These are phyloP conservation scores for Debaryomyces hansenii DNA, from an alignment of 805 yeast species.

Conservation along the genomic window DNA sequence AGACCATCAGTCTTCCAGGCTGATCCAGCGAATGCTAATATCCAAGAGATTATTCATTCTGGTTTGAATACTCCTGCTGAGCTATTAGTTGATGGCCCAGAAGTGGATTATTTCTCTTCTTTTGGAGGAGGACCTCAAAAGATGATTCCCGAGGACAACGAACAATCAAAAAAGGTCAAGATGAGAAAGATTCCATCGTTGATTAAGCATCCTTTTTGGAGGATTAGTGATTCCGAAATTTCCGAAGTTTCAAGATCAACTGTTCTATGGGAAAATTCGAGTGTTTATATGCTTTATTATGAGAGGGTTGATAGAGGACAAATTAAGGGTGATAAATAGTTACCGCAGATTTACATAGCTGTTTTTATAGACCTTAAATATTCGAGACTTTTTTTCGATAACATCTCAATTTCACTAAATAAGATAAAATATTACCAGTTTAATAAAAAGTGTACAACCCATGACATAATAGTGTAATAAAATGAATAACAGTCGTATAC, in stretches of 20 bases:
- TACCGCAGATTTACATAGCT: neutral
- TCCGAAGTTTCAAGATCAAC: slow-evolving; percentile 58
- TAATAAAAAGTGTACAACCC: neutral
- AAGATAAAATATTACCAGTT: neutral
- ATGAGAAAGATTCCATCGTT: slow-evolving; percentile 57
- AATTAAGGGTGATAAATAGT: slow-evolving; percentile 7
- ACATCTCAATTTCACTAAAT: neutral
- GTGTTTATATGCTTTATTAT: slow-evolving; percentile 85
- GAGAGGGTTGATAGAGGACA: slow-evolving; percentile 50
- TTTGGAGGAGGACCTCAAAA: neutral
- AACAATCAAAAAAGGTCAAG: slow-evolving; percentile 24
- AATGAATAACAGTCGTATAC: neutral
- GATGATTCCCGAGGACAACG: slow-evolving; percentile 5
- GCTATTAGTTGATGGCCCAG: slow-evolving; percentile 31
- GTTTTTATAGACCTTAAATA: too few species aligned
- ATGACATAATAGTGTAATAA: neutral
- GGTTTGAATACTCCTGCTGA: slow-evolving; percentile 45
- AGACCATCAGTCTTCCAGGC: slow-evolving; percentile 41
- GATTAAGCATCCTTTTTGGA: slow-evolving; percentile 72
- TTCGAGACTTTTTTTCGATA: too few species aligned
- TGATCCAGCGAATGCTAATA: slow-evolving; percentile 31
- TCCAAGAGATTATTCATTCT: slow-evolving; percentile 39
- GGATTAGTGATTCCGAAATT: slow-evolving; percentile 74
- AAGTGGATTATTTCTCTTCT: slow-evolving; percentile 26
- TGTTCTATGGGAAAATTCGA: slow-evolving; percentile 66